phyloP scores from a whole-genome alignment of 2,329 filamentous ascomycete genomes.

The Microdochium paspali region DNA sequence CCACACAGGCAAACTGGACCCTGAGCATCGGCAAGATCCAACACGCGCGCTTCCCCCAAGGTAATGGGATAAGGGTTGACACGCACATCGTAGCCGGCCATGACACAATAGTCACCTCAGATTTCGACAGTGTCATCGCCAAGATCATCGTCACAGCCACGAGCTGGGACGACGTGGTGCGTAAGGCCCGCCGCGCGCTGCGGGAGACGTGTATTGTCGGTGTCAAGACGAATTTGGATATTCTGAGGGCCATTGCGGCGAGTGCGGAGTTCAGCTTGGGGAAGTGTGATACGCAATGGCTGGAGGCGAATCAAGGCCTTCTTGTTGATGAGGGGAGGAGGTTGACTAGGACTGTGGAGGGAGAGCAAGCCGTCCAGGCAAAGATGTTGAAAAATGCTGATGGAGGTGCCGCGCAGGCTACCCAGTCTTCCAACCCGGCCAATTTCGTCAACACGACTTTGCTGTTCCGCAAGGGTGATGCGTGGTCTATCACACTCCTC shows the following conservation, averaged over 20 bases:
- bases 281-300: slow-evolving; percentile 45
- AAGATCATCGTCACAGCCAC: slow-evolving; percentile 48
- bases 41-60: slow-evolving; percentile 41
- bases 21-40: slow-evolving; percentile 51
- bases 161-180: slow-evolving; percentile 39
- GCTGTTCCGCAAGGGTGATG: slow-evolving; percentile 48
- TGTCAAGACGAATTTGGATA: slow-evolving; percentile 46
- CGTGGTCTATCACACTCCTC: slow-evolving; percentile 41
- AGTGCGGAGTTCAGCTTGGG: slow-evolving; percentile 38
- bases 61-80: slow-evolving; percentile 48
- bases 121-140: slow-evolving; percentile 50
- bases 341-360: background rate
- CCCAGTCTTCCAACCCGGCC: slow-evolving; percentile 9
- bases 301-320: slow-evolving; percentile 35
- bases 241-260: slow-evolving; percentile 42
- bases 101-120: slow-evolving; percentile 35
- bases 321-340: slow-evolving; percentile 14
- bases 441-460: slow-evolving; percentile 21
- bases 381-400: background rate
- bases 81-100: slow-evolving; percentile 37
- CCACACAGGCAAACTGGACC: slow-evolving; percentile 40
- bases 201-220: slow-evolving; percentile 45
- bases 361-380: background rate
- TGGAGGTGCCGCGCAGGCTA: background rate
- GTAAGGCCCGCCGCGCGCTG: slow-evolving; percentile 44